Percentiles rank a stretch among this genome's conserved stretches.
phyloP scores from a whole-genome alignment of 2,329 filamentous ascomycete genomes.

The Verticillium albo-atrum region DNA sequence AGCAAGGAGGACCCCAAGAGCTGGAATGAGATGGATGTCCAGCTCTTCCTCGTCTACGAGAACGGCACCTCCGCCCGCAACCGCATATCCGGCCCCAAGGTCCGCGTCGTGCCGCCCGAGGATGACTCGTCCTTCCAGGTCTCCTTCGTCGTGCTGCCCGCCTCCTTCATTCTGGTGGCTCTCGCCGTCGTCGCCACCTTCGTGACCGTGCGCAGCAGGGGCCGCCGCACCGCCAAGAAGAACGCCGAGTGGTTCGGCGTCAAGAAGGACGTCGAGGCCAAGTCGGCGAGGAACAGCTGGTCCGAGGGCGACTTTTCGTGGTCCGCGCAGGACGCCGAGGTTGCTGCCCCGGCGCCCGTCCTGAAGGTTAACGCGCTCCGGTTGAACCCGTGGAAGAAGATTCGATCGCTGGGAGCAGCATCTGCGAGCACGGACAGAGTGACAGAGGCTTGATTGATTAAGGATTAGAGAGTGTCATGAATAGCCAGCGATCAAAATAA shows the following conservation, averaged over 20 bases:
- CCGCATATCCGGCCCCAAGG: constrained; percentile 7
- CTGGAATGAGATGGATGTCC: constrained; percentile 5
- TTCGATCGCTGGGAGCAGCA: background rate
- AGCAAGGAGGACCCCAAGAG: constrained; percentile 2
- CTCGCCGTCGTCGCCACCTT: constrained; percentile 7
- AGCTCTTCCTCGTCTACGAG: constrained; percentile 7
- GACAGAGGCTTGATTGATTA: background rate
- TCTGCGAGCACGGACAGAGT: background rate
- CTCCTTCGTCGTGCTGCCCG: constrained; percentile 7
- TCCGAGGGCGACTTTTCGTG: background rate
- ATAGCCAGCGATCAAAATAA: background rate
- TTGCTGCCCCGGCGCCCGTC: background rate
- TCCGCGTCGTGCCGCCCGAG: constrained; percentile 6
- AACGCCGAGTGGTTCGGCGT: background rate
- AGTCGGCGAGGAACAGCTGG: background rate
- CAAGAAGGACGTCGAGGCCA: background rate
- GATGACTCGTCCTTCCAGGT: background rate
- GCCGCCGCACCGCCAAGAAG: background rate
- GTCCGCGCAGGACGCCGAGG: background rate
- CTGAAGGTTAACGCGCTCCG: background rate
- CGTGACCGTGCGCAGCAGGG: constrained; percentile 8
- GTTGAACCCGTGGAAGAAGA: background rate
- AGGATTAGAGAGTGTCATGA: background rate
- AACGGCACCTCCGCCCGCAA: constrained; percentile 5
- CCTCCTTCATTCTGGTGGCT: constrained; percentile 8